phyloP scores from a whole-genome alignment of 2,329 filamentous ascomycete species.

The Incumbomyces lentus region DNA sequence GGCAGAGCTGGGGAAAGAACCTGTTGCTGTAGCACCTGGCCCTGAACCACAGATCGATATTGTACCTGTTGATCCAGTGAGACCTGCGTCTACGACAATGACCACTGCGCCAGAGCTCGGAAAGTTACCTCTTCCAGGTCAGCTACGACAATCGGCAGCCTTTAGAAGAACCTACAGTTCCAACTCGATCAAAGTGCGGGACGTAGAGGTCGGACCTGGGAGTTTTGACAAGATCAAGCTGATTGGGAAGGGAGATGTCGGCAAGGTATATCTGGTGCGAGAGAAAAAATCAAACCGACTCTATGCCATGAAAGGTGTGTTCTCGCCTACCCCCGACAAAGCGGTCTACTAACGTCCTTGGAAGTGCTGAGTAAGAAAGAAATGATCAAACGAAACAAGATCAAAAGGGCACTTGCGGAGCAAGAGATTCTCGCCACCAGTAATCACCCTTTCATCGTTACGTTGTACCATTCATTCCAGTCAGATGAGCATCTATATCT shows the following conservation, averaged over 20 bases:
- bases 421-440: constrained; percentile 97
- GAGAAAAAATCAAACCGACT: constrained; percentile 95
- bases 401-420: constrained; percentile 93
- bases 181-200: constrained; percentile 96
- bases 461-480: constrained; percentile 96
- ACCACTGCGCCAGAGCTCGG: constrained; percentile 34
- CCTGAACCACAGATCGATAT: constrained; percentile 42
- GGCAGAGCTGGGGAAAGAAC: constrained; percentile 76
- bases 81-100: constrained; percentile 33
- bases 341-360: constrained; percentile 28
- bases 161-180: constrained; percentile 96
- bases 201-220: constrained; percentile 87
- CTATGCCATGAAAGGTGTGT: constrained; percentile 95
- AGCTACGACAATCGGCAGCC: constrained; percentile 55
- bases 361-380: constrained; percentile 97
- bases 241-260: constrained; percentile 96
- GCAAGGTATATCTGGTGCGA: constrained; percentile 92
- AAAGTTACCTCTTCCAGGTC: constrained; percentile 56
- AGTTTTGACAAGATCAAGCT: constrained; percentile 99
- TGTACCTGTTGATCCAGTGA: constrained; percentile 26
- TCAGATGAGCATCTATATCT: constrained; percentile 97
- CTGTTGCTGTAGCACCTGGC: constrained; percentile 51
- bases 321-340: constrained; percentile 1
- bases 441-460: constrained; percentile 98
- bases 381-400: constrained; percentile 99